Evolutionary conservation across 2,329 filamentous ascomycete species (phyloP).

Genomic region (Ophiocordyceps camponoti-leonardi): DNA sequence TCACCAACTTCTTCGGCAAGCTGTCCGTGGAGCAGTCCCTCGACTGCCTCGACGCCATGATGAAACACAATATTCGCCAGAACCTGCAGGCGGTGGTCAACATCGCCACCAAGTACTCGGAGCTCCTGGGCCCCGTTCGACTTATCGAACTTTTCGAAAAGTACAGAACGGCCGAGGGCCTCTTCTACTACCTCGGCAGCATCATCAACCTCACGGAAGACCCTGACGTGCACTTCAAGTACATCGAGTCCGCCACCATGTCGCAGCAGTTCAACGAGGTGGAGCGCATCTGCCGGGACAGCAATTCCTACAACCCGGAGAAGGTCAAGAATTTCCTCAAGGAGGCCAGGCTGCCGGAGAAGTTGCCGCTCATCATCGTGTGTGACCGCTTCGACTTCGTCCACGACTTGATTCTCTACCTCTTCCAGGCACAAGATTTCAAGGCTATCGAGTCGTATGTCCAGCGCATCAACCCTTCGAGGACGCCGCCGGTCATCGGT

Average conservation of each 20-base stretch:
- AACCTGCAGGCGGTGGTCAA: constrained; percentile 91
- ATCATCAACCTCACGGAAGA: constrained; percentile 96
- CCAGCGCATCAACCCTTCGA: constrained; percentile 81
- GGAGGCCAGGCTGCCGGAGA: constrained; percentile 80
- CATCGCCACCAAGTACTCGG: constrained; percentile 94
- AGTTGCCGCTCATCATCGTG: constrained; percentile 91
- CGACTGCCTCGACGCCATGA: constrained; percentile 90
- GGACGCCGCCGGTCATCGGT: constrained; percentile 84
- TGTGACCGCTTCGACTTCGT: constrained; percentile 99
- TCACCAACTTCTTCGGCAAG: constrained; percentile 83
- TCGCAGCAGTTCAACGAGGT: constrained; percentile 93
- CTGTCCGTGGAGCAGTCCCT: constrained; percentile 90
- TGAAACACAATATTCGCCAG: constrained; percentile 90
- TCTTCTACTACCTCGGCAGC: constrained; percentile 96
- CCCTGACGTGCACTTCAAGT: constrained; percentile 95
- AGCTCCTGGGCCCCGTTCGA: constrained; percentile 71
- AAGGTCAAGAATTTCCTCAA: constrained; percentile 99
- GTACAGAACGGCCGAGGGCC: constrained; percentile 89
- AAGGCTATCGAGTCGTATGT: constrained; percentile 98
- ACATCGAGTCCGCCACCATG: constrained; percentile 89
- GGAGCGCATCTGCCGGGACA: constrained; percentile 92
- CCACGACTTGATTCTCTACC: constrained; percentile 85
- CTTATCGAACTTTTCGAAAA: constrained; percentile 93
- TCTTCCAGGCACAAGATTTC: constrained; percentile 99
- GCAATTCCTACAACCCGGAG: constrained; percentile 75